A percentile compares a stretch with the other conserved stretches of the same genome.
Evolutionary conservation across 805 yeast genomes (phyloP).

Genomic region (Saturnispora sekii): DNA sequence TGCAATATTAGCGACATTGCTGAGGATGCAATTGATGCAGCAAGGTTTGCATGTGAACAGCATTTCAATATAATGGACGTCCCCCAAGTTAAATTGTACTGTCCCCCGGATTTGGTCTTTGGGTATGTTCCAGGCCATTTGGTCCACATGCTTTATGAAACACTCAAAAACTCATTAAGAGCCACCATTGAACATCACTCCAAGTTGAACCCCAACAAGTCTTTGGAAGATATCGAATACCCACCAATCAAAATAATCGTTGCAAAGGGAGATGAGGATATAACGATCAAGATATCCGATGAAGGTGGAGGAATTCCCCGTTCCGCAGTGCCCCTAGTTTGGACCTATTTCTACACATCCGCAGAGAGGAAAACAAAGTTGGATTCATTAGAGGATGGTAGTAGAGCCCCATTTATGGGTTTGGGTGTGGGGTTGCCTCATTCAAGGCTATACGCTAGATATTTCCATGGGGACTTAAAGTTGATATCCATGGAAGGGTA

Average conservation of each 20-base stretch:
- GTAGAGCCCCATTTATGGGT: constrained; percentile 86
- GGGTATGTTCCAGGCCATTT: constrained; percentile 93
- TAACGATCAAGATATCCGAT: constrained; percentile 81
- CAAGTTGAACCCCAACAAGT: constrained; percentile 38
- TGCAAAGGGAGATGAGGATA: constrained; percentile 83
- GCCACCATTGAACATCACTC: constrained; percentile 83
- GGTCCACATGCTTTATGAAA: constrained; percentile 85
- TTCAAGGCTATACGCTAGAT: constrained; percentile 75
- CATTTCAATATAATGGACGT: constrained; percentile 82
- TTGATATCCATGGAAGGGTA: constrained; percentile 89
- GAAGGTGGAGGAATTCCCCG: constrained; percentile 94
- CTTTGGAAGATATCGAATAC: constrained; percentile 54
- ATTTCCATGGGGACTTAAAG: constrained; percentile 84
- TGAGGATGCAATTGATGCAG: constrained; percentile 82
- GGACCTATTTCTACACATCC: constrained; percentile 89
- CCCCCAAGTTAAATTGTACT: constrained; percentile 70
- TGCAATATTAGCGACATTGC: constrained; percentile 80
- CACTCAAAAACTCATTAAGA: constrained; percentile 73
- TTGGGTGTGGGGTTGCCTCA: constrained; percentile 88
- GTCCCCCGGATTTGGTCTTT: constrained; percentile 66
- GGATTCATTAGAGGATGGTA: constrained; percentile 13
- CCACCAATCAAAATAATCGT: constrained; percentile 84
- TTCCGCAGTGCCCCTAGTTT: constrained; percentile 70
- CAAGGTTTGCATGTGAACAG: constrained; percentile 84
- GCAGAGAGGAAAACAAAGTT: constrained; percentile 56